Evolutionary conservation across 495 filamentous ascomycete species (phyloP).

Genomic region (Hyaloscypha hepaticicola): DNA sequence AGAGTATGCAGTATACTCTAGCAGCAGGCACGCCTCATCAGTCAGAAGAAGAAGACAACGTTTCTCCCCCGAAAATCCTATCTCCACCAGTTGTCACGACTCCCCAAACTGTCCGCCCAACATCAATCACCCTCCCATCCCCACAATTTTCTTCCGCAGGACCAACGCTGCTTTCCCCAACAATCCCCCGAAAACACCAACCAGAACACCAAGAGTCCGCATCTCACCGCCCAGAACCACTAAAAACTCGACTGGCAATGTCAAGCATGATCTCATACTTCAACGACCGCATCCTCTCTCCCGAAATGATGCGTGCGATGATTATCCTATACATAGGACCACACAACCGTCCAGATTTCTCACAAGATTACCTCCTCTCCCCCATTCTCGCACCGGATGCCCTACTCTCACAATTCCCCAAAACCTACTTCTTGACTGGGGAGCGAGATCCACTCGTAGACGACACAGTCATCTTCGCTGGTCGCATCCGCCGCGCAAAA

Average conservation of each 20-base stretch:
- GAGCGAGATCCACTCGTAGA: slow-evolving; percentile 95
- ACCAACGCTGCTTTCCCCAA: slow-evolving; percentile 17
- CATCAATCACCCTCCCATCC: slow-evolving; percentile 11
- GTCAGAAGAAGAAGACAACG: slow-evolving; percentile 59
- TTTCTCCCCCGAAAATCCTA: slow-evolving; percentile 32
- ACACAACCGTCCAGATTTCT: slow-evolving; percentile 88
- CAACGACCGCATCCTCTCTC: slow-evolving; percentile 89
- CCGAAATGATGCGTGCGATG: slow-evolving; percentile 99
- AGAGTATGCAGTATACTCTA: slow-evolving; percentile 63
- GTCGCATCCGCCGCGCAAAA: slow-evolving; percentile 80
- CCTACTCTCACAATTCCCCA: slow-evolving; percentile 80
- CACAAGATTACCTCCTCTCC: slow-evolving; percentile 83
- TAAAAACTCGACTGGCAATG: slow-evolving; percentile 84
- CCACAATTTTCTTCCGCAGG: slow-evolving; percentile 28
- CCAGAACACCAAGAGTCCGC: slow-evolving; percentile 13
- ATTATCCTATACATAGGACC: slow-evolving; percentile 97
- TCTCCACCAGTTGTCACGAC: slow-evolving; percentile 24
- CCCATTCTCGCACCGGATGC: slow-evolving; percentile 86
- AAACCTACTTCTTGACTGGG: slow-evolving; percentile 89
- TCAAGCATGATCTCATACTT: slow-evolving; percentile 98
- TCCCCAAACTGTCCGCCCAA: slow-evolving; percentile 8
- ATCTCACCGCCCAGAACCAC: slow-evolving; percentile 59
- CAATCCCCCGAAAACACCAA: neutral
- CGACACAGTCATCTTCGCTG: slow-evolving; percentile 94
- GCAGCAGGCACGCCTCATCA: slow-evolving; percentile 62